A percentile compares a stretch with the other conserved stretches of the same genome.
Evolutionary conservation across 441 rosid genomes (phyloP).

Genomic region (Eruca vesicaria): DNA sequence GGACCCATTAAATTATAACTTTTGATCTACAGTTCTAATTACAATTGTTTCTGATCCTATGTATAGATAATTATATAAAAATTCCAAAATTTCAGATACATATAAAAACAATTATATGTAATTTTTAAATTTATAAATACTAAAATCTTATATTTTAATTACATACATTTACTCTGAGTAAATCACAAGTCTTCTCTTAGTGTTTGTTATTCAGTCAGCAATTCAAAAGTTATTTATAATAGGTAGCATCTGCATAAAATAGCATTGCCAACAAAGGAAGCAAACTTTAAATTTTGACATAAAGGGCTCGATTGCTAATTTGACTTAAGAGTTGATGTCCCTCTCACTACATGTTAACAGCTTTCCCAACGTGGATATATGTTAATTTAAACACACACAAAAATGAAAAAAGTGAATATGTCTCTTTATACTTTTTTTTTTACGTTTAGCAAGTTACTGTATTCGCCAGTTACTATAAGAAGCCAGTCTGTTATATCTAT

Average conservation of each 20-base stretch:
- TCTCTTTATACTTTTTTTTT: background rate
- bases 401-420: background rate
- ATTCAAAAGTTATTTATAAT: background rate
- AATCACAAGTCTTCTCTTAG: too few species aligned
- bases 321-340: background rate
- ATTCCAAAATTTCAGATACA: too few species aligned
- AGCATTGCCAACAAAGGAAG: conserved; percentile 28
- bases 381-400: background rate
- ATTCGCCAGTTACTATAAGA: background rate
- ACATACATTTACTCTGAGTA: too few species aligned
- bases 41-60: too few species aligned
- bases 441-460: background rate
- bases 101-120: too few species aligned
- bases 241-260: background rate
- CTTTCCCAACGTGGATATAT: background rate
- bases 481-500: background rate
- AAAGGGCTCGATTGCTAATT: background rate
- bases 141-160: too few species aligned
- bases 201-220: background rate
- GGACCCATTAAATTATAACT: too few species aligned
- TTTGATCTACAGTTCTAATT: too few species aligned
- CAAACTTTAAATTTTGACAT: conserved; percentile 28
- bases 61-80: too few species aligned
- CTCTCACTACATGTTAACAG: conserved; percentile 1
- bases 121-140: too few species aligned